phyloP scores from a whole-genome alignment of 140 eudicot species.

The Flaveria floridana region DNA sequence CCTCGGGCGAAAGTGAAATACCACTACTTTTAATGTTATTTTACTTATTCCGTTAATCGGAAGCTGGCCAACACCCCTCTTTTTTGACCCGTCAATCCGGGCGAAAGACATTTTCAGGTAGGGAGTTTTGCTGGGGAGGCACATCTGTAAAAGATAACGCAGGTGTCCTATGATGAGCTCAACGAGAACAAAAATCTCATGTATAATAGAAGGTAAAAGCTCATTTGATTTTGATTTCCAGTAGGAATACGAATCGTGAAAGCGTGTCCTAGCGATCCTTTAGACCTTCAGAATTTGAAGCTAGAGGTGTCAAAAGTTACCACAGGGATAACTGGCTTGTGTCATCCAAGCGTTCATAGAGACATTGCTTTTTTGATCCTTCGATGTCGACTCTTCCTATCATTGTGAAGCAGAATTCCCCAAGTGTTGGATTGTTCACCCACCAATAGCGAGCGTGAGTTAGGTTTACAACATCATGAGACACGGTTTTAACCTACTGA shows the following conservation, averaged over 20 bases:
- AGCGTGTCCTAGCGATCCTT: slow-evolving; percentile 5
- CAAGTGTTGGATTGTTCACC: background rate
- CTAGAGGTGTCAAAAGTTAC: slow-evolving; percentile 47
- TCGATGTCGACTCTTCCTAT: slow-evolving; percentile 19
- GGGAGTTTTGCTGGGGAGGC: no score
- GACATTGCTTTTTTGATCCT: slow-evolving; percentile 59
- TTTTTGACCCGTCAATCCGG: no score
- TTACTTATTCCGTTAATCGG: slow-evolving; percentile 54
- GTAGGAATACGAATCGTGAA: slow-evolving; percentile 17
- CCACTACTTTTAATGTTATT: slow-evolving; percentile 63
- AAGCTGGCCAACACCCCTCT: slow-evolving; percentile 19
- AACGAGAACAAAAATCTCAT: background rate
- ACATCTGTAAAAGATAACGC: no score
- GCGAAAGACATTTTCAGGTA: no score
- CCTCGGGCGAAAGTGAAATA: slow-evolving; percentile 50
- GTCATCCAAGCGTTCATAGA: slow-evolving; percentile 79
- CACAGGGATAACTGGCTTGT: slow-evolving; percentile 75
- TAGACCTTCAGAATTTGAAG: background rate
- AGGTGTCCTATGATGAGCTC: no score
- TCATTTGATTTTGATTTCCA: slow-evolving; percentile 21
- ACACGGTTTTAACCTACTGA: no score
- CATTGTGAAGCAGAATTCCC: background rate
- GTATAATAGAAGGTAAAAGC: slow-evolving; percentile 26
- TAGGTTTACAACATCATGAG: no score
- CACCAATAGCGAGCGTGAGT: no score